Evolutionary conservation across 1,139 yeast species (phyloP).

Genomic region (Kluyveromyces sp.): DNA sequence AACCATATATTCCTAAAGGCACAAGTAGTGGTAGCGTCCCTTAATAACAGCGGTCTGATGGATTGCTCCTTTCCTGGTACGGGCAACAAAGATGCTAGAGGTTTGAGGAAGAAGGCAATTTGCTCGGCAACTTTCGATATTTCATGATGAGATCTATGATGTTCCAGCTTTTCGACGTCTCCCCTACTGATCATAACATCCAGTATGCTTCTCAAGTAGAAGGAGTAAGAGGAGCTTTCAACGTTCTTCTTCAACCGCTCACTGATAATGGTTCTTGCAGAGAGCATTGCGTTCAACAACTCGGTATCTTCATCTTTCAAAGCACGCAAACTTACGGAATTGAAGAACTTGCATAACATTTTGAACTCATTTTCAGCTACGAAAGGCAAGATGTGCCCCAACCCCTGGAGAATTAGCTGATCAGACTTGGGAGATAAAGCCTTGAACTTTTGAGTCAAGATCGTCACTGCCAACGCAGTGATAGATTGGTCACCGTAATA

Average conservation of each 20-base stretch:
- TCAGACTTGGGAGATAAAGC: constrained; percentile 37
- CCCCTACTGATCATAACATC: constrained; percentile 69
- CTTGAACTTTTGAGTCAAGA: constrained; percentile 72
- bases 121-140: constrained; percentile 72
- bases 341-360: constrained; percentile 43
- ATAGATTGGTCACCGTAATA: constrained; percentile 68
- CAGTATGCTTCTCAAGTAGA: constrained; percentile 61
- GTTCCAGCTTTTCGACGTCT: constrained; percentile 72
- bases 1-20: constrained; percentile 90
- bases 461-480: constrained; percentile 73
- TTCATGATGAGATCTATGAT: constrained; percentile 74
- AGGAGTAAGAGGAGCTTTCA: constrained; percentile 42
- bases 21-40: constrained; percentile 28
- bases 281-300: constrained; percentile 36
- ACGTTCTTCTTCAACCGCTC: constrained; percentile 36
- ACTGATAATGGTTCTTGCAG: constrained; percentile 51
- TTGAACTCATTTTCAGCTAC: constrained; percentile 48
- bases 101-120: constrained; percentile 60
- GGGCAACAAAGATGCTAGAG: constrained; percentile 73
- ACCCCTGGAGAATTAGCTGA: constrained; percentile 42
- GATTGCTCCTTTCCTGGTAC: constrained; percentile 40
- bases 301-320: constrained; percentile 32
- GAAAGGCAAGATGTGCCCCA: constrained; percentile 46
- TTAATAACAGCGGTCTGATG: constrained; percentile 23
- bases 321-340: constrained; percentile 34